phyloP scores from a whole-genome alignment of 2,329 filamentous ascomycete species.

The Penicillium occitanis region DNA sequence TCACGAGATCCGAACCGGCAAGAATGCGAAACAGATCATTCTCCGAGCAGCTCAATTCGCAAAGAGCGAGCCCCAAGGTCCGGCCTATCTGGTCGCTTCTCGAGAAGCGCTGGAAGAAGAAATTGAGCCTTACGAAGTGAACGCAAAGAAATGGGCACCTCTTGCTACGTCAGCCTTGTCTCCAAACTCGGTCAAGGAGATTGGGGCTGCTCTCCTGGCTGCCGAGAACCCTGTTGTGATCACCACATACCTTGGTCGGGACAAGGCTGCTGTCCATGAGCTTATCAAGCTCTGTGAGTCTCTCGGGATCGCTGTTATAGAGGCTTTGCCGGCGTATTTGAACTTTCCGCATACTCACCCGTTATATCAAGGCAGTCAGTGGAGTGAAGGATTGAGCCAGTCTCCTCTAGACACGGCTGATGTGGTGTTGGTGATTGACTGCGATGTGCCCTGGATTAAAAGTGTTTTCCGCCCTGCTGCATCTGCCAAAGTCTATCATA shows the following conservation, averaged over 20 bases:
- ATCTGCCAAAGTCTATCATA: background rate
- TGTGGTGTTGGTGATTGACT: background rate
- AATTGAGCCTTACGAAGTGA: background rate
- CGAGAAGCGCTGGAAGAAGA: background rate
- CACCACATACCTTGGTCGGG: background rate
- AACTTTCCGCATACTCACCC: background rate
- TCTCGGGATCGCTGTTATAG: background rate
- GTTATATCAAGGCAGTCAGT: background rate
- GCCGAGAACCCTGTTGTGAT: background rate
- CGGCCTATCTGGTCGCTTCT: background rate
- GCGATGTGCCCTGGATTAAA: background rate
- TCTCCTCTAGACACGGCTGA: background rate
- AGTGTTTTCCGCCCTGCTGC: background rate
- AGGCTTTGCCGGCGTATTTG: background rate
- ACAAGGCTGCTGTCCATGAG: background rate
- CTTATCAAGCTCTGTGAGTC: background rate
- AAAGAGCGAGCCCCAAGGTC: background rate
- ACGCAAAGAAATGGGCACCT: background rate
- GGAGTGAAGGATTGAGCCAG: background rate
- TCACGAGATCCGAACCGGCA: background rate
- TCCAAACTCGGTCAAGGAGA: background rate
- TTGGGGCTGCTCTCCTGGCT: background rate
- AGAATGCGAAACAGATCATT: background rate
- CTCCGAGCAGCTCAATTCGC: background rate
- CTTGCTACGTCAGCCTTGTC: background rate